Conservation (phyloP, 2,329 filamentous ascomycete genomes). For the Hypocreales sp. region DNA sequence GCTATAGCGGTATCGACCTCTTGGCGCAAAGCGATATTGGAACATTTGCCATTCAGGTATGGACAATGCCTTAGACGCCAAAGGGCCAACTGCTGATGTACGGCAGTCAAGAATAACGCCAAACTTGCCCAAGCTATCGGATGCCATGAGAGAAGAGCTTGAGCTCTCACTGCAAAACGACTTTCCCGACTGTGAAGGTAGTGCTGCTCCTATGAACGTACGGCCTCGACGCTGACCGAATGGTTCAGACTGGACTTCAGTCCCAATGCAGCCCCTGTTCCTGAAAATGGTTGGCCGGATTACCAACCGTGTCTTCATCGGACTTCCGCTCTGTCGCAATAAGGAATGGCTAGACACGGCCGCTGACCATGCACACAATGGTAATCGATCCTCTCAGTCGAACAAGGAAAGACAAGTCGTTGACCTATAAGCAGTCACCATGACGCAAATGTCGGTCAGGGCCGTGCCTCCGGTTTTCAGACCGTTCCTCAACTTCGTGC, state of each 20-base stretch:
- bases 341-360: conserved; percentile 2
- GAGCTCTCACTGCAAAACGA: conserved; percentile 2
- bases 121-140: conserved; percentile 2
- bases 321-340: conserved; percentile 3
- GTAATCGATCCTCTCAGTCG: conserved; percentile 1
- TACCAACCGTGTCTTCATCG: conserved; percentile 3
- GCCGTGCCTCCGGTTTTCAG: conserved; percentile 1
- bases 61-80: not conserved
- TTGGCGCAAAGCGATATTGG: conserved; percentile 4
- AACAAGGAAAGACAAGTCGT: no score
- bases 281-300: conserved; percentile 2
- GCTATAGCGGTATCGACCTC: conserved; percentile 3
- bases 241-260: conserved; percentile 4
- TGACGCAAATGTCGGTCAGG: conserved; percentile 5
- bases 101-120: conserved; percentile 3
- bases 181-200: conserved; percentile 4
- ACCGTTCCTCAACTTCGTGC: conserved; percentile 2
- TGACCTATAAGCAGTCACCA: conserved; percentile 2
- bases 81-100: not conserved
- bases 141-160: conserved; percentile 4
- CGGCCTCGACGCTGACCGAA: no score
- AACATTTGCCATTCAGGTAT: conserved; percentile 4
- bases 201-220: not conserved
- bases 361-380: conserved; percentile 2
- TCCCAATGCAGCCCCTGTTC: conserved; percentile 2